phyloP scores from a whole-genome alignment of 2,329 filamentous ascomycete species.

The Colletotrichum camelliae region DNA sequence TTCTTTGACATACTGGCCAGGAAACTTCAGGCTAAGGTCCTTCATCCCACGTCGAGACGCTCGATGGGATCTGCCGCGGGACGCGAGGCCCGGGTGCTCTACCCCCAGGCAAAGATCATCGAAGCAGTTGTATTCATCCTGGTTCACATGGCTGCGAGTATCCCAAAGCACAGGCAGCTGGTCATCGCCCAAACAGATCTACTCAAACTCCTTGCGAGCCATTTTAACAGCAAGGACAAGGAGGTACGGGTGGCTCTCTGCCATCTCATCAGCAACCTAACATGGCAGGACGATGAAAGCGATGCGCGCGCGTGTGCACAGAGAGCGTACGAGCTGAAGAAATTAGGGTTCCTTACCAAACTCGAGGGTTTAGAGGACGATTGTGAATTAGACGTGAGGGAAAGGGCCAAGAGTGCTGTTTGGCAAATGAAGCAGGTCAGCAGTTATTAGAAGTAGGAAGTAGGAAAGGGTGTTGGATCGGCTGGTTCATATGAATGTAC shows the following conservation, averaged over 20 bases:
- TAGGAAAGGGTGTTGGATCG: not conserved
- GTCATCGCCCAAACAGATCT: constrained; percentile 79
- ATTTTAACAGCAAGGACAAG: constrained; percentile 75
- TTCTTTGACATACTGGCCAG: constrained; percentile 82
- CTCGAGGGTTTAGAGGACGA: constrained; percentile 71
- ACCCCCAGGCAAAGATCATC: constrained; percentile 73
- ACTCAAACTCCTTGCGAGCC: constrained; percentile 72
- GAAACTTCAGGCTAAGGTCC: constrained; percentile 71
- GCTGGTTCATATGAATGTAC: not conserved
- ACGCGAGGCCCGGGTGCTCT: constrained; percentile 55
- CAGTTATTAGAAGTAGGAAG: constrained; percentile 12
- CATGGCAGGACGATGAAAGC: constrained; percentile 76
- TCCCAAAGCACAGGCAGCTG: constrained; percentile 77
- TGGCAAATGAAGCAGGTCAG: constrained; percentile 67
- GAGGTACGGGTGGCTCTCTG: constrained; percentile 81
- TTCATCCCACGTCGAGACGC: constrained; percentile 58
- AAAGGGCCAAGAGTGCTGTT: constrained; percentile 81
- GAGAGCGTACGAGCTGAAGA: constrained; percentile 72
- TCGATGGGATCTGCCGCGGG: constrained; percentile 23
- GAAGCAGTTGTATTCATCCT: constrained; percentile 81
- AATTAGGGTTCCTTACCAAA: constrained; percentile 72
- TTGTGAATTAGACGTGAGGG: constrained; percentile 79
- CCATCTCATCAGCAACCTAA: constrained; percentile 85
- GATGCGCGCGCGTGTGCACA: constrained; percentile 70
- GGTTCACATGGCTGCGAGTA: constrained; percentile 85